Evolutionary conservation across 495 filamentous ascomycete genomes (phyloP).

Genomic region (Xylaria longipes): DNA sequence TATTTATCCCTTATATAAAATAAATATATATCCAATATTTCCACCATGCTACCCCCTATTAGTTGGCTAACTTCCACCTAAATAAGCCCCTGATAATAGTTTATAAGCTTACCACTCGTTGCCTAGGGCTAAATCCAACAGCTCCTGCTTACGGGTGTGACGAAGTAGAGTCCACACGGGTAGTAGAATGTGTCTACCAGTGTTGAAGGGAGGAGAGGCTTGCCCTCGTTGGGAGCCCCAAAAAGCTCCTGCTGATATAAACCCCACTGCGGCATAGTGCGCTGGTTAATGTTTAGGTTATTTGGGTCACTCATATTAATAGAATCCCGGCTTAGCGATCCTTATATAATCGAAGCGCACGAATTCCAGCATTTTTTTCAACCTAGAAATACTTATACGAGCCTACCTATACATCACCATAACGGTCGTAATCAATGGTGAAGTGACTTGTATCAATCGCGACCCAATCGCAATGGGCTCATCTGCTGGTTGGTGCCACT

Average conservation of each 20-base stretch:
- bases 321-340: background rate
- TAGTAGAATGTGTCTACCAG: constrained; percentile 32
- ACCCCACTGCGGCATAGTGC: constrained; percentile 66
- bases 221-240: constrained; percentile 62
- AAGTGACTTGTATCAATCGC: background rate
- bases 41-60: no score
- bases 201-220: constrained; percentile 64
- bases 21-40: no score
- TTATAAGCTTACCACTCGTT: no score
- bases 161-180: no score
- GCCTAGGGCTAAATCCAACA: no score
- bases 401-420: background rate
- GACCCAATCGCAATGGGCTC: background rate
- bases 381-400: background rate
- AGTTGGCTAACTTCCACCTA: no score
- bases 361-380: background rate
- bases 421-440: background rate
- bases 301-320: constrained; percentile 59
- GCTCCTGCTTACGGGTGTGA: no score
- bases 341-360: background rate
- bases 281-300: constrained; percentile 61
- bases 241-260: constrained; percentile 69
- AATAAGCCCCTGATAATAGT: no score
- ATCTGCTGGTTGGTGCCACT: background rate
- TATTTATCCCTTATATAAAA: no score